Evolutionary conservation across 2,329 filamentous ascomycete genomes (phyloP).

Genomic region (Epichloe scottii): DNA sequence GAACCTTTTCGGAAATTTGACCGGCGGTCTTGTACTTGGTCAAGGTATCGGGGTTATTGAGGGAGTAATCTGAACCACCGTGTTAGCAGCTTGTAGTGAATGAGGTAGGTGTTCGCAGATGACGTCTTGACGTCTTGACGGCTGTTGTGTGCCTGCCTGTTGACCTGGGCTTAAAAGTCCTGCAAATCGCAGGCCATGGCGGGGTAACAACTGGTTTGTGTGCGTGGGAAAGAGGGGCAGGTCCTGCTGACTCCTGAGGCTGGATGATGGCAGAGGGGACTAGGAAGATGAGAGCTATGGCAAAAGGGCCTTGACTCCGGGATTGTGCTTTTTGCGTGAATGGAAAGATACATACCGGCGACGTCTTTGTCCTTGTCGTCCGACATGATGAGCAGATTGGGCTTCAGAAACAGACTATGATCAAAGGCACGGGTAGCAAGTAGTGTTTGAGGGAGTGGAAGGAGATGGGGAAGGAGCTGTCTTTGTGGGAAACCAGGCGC

Average conservation of each 20-base stretch:
- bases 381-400: conserved; percentile 26
- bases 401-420: background rate
- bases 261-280: background rate
- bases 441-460: conserved; percentile 1
- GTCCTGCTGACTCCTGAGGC: background rate
- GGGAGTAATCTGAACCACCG: conserved; percentile 56
- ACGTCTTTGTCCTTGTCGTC: conserved; percentile 34
- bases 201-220: conserved; percentile 9
- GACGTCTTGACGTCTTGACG: background rate
- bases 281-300: background rate
- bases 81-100: background rate
- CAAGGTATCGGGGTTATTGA: conserved; percentile 85
- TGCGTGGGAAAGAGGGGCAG: conserved; percentile 14
- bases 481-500: conserved; percentile 3
- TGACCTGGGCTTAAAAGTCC: background rate
- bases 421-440: background rate
- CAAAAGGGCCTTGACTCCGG: background rate
- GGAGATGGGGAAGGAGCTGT: conserved; percentile 4
- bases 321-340: background rate
- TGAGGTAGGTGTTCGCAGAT: background rate
- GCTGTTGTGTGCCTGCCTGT: conserved; percentile 3
- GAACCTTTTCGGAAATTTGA: conserved; percentile 88
- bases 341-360: conserved; percentile 25
- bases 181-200: conserved; percentile 3
- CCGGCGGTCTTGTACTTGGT: conserved; percentile 99